Evolutionary conservation across 306 rosid genomes (phyloP).

Genomic region (Begonia fuchsioides): DNA sequence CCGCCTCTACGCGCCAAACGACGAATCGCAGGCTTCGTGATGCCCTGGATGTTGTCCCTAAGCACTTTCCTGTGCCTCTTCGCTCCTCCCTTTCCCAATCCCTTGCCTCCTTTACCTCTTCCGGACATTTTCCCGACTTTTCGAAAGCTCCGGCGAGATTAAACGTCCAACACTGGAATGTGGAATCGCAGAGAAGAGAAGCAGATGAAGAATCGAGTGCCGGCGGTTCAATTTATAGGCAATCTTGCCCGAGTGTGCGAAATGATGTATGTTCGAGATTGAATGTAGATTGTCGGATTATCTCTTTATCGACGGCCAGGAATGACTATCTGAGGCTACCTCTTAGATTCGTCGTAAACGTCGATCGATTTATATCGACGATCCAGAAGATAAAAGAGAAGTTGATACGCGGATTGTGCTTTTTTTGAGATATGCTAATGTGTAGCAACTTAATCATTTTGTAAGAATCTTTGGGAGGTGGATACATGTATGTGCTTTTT

Average conservation of each 20-base stretch:
- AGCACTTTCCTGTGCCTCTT: slow-evolving; percentile 9
- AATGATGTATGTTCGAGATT: not conserved
- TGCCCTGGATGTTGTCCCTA: slow-evolving; percentile 2
- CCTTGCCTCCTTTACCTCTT: slow-evolving; percentile 4
- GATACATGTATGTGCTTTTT: no score
- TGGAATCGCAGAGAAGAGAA: not conserved
- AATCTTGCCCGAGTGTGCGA: no score
- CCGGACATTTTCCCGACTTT: not conserved
- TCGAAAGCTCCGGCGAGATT: no score
- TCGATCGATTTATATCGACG: not conserved
- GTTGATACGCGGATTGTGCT: no score
- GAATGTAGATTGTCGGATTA: not conserved
- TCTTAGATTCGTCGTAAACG: not conserved
- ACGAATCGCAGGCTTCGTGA: slow-evolving; percentile 4
- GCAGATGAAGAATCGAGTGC: no score
- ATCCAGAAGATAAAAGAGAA: no score
- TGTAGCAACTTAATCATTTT: no score
- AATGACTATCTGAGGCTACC: not conserved
- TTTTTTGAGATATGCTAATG: no score
- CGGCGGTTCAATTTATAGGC: no score
- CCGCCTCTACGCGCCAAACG: slow-evolving; percentile 6
- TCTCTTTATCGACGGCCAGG: not conserved
- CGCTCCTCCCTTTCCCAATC: slow-evolving; percentile 8
- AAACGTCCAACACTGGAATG: no score
- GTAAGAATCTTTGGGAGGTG: no score